These are phyloP conservation scores for Pythium monospermum DNA, from an alignment of 352 stramenopile species.

Conservation along the genomic window DNA sequence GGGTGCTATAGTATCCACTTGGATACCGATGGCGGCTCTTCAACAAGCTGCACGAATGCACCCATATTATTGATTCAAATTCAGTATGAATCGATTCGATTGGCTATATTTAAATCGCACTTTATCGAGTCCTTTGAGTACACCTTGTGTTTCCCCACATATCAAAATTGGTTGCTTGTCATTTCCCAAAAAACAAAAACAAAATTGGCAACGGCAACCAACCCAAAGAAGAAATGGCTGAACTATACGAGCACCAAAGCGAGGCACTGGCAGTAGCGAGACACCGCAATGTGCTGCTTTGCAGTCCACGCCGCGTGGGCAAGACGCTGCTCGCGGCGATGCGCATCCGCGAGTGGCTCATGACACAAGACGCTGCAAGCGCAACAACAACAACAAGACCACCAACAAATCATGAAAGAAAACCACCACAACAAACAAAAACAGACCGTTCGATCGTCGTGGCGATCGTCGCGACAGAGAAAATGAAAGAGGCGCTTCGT, in stretches of 20 bases:
- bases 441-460: conserved; percentile 21
- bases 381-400: neutral
- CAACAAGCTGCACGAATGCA: too few species aligned
- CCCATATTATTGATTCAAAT: too few species aligned
- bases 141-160: too few species aligned
- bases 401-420: too few species aligned
- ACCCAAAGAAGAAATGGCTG: conserved; percentile 3
- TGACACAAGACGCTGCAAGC: neutral
- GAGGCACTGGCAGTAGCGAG: conserved; percentile 68
- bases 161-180: neutral
- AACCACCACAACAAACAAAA: too few species aligned
- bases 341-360: conserved; percentile 40
- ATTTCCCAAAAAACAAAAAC: neutral
- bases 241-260: conserved; percentile 38
- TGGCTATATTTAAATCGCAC: too few species aligned
- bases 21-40: too few species aligned
- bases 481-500: conserved; percentile 26
- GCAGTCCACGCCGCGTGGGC: conserved; percentile 44
- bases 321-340: conserved; percentile 67
- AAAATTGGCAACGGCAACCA: neutral
- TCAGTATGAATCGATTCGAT: too few species aligned
- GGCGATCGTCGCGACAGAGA: conserved; percentile 33
- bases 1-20: too few species aligned
- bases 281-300: conserved; percentile 57
- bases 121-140: too few species aligned